Evolutionary conservation across 2,329 filamentous ascomycete genomes (phyloP), one percentile per base, ranked within the genome.

Genomic region (Penicillium expansum): DNA sequence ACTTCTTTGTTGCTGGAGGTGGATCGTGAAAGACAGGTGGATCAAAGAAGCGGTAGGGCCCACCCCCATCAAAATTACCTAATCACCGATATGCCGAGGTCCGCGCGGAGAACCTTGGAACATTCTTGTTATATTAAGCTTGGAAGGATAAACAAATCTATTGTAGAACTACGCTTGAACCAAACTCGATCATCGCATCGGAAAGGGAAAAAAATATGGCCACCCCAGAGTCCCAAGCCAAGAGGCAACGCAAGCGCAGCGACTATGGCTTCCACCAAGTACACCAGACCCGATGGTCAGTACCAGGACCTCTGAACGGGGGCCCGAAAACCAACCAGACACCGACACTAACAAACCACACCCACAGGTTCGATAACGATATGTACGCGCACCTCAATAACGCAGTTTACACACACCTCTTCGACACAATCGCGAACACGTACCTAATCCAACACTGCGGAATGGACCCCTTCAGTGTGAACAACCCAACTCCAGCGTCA

Each of bases 301-400:
- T 13, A 47, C 4, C 43, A 22, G 43, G 7, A 30, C 11, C 42
- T 20, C 27, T 22, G 39, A 24, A 20, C 11, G 7, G 13, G 14
- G n/a, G 22, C 13, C 13, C 43, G n/a, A n/a, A n/a, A n/a, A 11
- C 18, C 11, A 16, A 35, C 44, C 18, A 22, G 30, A 59, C 59
- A 48, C n/a, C 13, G 27, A 52, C 5, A 37, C 41, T 48, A 42
- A 51, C 32, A 45, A 45, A 10, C 20, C 16, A 42, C 5, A 18
- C 18, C 18, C 48, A 24, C 59, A 92, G 91, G 91, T 87, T 85
- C 72, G 92, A 96, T 75, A 96, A 96, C 71, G 92, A 96, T 77
- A 94, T 95, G 90, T 96, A 94, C 74, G 83, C 90, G 59, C 93
- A 97, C 72, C 86, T 96, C 81, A 96, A 96, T 77, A 96, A 96